Percentiles rank a stretch among this genome's conserved stretches.
phyloP scores from a whole-genome alignment of 306 rosid species.

The Trifolium dubium region DNA sequence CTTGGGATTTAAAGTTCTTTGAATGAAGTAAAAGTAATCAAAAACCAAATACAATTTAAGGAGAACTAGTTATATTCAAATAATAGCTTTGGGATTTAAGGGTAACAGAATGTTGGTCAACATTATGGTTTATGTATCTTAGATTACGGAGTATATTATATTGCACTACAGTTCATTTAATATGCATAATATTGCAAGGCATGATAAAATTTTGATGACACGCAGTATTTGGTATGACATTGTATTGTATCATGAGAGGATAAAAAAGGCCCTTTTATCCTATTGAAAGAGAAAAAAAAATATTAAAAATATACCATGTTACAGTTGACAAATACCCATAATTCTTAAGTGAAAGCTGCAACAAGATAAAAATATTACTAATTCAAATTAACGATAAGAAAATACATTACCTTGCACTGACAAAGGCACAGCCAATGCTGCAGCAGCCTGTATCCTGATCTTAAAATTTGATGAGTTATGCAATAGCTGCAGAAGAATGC shows the following conservation, averaged over 20 bases:
- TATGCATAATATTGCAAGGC: not conserved
- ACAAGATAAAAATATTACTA: not conserved
- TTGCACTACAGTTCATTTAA: not conserved
- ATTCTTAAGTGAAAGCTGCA: conserved; percentile 15
- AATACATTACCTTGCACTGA: conserved; percentile 63
- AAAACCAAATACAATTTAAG: not conserved
- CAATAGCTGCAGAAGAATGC: conserved; percentile 79
- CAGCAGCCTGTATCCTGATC: conserved; percentile 97
- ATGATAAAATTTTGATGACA: not conserved
- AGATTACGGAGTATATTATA: not conserved
- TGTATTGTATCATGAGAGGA: no score
- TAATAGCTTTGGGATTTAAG: no score
- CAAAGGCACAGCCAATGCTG: conserved; percentile 87
- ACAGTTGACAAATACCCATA: not conserved
- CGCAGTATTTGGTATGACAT: not conserved
- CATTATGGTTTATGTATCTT: not conserved
- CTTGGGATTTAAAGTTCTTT: not conserved
- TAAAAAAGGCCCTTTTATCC: not conserved
- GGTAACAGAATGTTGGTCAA: conserved; percentile 7
- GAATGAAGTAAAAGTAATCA: not conserved
- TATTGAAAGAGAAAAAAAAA: not conserved
- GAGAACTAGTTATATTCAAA: no score
- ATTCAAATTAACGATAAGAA: conserved; percentile 26
- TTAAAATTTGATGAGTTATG: conserved; percentile 87
- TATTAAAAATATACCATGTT: not conserved